Evolutionary conservation across 140 eudicot genomes (phyloP).

Genomic region (Ambrosia hybrid): DNA sequence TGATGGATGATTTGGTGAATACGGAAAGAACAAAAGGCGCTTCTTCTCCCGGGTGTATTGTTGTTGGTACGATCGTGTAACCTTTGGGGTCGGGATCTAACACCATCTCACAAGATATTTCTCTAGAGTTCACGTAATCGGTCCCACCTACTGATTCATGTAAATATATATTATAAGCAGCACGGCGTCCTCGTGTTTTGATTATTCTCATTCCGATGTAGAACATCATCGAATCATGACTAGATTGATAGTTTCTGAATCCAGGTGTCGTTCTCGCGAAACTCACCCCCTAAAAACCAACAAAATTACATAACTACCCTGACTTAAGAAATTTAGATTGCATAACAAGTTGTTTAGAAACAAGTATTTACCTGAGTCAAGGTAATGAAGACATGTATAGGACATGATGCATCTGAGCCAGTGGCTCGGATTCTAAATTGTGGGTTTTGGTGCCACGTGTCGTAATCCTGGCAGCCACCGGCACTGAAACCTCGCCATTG

Average conservation of each 20-base stretch:
- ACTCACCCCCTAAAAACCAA: constrained; percentile 76
- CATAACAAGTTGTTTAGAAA: not conserved
- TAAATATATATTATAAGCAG: constrained; percentile 86
- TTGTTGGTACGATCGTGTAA: constrained; percentile 96
- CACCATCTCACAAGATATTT: constrained; percentile 99
- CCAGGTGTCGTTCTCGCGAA: constrained; percentile 97
- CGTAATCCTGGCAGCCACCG: constrained; percentile 99
- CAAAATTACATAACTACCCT: not conserved
- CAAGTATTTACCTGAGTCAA: constrained; percentile 76
- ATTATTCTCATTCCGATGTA: constrained; percentile 98
- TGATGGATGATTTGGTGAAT: constrained; percentile 86
- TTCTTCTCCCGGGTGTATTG: constrained; percentile 99
- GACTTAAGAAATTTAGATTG: not conserved
- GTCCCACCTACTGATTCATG: constrained; percentile 99
- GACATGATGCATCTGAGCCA: constrained; percentile 91
- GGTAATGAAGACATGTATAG: constrained; percentile 95
- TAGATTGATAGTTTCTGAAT: constrained; percentile 90
- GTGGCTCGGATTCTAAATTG: constrained; percentile 86
- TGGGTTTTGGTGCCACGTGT: constrained; percentile 97
- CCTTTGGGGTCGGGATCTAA: constrained; percentile 96
- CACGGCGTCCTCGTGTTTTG: constrained; percentile 98
- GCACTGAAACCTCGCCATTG: constrained; percentile 99
- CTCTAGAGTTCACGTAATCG: constrained; percentile 95
- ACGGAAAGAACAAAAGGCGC: constrained; percentile 99
- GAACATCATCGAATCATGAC: constrained; percentile 95